These are phyloP conservation scores for Saprolegnia diclina DNA, from an alignment of 352 stramenopile species.

Conservation along the genomic window DNA sequence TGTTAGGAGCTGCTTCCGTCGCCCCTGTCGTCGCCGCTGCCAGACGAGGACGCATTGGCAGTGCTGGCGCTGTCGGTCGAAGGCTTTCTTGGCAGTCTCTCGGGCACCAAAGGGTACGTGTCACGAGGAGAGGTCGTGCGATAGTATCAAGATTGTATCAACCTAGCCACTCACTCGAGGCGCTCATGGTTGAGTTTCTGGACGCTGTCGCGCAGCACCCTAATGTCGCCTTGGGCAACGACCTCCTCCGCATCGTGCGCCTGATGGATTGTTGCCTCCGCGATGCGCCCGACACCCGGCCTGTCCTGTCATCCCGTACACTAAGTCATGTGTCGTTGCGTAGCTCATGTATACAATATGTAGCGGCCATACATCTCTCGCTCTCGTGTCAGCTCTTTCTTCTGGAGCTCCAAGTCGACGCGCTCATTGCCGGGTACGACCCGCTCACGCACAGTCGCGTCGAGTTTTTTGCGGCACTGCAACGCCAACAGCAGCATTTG, in stretches of 20 bases:
- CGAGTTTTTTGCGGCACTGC: background rate
- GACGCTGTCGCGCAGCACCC: conserved; percentile 1
- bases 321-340: no score
- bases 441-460: conserved; percentile 10
- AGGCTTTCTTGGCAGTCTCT: no score
- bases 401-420: conserved; percentile 20
- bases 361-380: background rate
- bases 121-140: no score
- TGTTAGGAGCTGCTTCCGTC: background rate
- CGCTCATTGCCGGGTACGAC: conserved; percentile 12
- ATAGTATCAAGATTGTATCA: no score
- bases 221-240: background rate
- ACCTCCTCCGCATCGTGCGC: background rate
- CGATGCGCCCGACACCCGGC: background rate
- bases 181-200: conserved; percentile 14
- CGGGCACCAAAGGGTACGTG: no score
- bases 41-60: no score
- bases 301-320: background rate
- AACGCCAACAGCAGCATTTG: background rate
- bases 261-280: conserved; percentile 22
- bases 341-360: no score
- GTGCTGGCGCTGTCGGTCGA: no score
- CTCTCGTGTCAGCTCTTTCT: conserved; percentile 9
- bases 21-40: no score
- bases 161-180: background rate